These are phyloP conservation scores for Noccaea bulbosa DNA, from an alignment of 345 rosid species.

Conservation along the genomic window DNA sequence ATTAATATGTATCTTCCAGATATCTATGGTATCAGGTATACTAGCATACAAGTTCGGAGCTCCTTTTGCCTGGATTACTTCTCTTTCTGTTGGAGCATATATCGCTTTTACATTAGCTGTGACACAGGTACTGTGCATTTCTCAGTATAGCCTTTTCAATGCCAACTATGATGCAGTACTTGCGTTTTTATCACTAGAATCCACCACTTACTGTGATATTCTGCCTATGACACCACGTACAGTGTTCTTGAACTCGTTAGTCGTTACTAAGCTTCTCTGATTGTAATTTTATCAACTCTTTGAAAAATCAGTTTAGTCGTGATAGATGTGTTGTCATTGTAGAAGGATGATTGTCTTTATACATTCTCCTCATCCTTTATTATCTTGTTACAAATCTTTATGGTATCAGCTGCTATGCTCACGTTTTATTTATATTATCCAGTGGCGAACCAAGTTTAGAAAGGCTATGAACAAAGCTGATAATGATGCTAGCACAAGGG, in stretches of 20 bases:
- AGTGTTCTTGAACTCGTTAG: conserved; percentile 11
- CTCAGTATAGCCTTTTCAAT: conserved; percentile 4
- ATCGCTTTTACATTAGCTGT: conserved; percentile 77
- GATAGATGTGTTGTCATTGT: background rate
- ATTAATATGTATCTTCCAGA: conserved; percentile 66
- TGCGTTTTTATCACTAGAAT: background rate
- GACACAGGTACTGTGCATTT: conserved; percentile 71
- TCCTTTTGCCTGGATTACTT: conserved; percentile 97
- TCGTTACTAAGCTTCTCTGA: conserved; percentile 15
- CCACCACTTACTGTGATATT: conserved; percentile 8
- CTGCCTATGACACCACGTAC: conserved; percentile 1
- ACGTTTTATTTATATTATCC: conserved; percentile 38
- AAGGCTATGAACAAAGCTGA: conserved; percentile 99
- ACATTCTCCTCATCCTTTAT: conserved; percentile 4
- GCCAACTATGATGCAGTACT: conserved; percentile 14
- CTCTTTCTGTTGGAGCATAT: conserved; percentile 90
- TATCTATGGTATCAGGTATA: conserved; percentile 96
- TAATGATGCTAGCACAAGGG: conserved; percentile 94
- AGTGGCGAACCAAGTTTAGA: conserved; percentile 99
- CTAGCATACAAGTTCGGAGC: conserved; percentile 96
- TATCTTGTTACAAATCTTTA: conserved; percentile 17
- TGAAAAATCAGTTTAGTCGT: conserved; percentile 4
- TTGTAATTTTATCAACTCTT: background rate
- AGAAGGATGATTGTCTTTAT: background rate
- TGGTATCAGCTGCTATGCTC: conserved; percentile 22